Conservation (phyloP, 257 asterid genomes). For the Hygrophila difformis region DNA sequence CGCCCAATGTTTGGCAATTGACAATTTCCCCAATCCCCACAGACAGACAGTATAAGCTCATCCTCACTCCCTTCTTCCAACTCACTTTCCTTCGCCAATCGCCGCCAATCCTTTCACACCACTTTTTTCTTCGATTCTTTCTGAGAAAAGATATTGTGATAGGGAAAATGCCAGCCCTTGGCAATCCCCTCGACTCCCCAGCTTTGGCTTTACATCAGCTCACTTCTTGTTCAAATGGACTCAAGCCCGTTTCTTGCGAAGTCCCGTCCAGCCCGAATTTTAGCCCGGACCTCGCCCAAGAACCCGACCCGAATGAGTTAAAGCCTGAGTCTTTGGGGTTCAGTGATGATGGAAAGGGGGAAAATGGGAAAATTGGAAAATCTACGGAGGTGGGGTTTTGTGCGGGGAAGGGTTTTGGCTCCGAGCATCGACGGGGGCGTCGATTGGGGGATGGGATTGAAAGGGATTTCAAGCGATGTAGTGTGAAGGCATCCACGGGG, state of each 20-base stretch:
- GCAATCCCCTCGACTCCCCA: conserved; percentile 19
- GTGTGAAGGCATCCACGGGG: conserved; percentile 11
- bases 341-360: neutral
- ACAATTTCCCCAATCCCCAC: no score
- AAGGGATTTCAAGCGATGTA: conserved; percentile 21
- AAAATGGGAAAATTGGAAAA: conserved; percentile 9
- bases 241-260: conserved; percentile 19
- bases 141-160: neutral
- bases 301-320: conserved; percentile 12
- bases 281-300: conserved; percentile 4
- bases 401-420: conserved; percentile 8
- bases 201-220: conserved; percentile 14
- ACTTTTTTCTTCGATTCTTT: conserved; percentile 9
- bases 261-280: conserved; percentile 4
- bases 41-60: neutral
- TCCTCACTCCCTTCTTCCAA: conserved; percentile 10
- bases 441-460: conserved; percentile 14
- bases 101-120: neutral
- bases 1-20: conserved; percentile 27
- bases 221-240: conserved; percentile 4
- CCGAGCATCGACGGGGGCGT: conserved; percentile 9
- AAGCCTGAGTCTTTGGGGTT: conserved; percentile 7
- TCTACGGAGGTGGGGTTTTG: neutral
- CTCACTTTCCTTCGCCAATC: neutral
- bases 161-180: conserved; percentile 40